These are phyloP conservation scores for Bromus sterilis DNA, from an alignment of 176 grass and related monocot species.

Conservation along the genomic window DNA sequence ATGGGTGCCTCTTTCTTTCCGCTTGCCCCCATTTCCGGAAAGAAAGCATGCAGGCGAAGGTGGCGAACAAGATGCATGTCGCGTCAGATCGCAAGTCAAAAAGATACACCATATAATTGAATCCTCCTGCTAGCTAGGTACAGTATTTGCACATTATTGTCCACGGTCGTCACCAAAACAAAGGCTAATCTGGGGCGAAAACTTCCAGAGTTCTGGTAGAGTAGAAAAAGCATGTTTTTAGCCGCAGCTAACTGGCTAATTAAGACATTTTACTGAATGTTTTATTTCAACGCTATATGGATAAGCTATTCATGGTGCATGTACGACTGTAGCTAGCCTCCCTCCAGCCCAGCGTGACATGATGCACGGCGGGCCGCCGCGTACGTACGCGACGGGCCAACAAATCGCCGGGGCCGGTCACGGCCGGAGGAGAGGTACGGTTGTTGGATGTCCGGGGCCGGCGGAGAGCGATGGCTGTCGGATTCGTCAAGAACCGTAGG, in stretches of 20 bases:
- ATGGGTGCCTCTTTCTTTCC: background rate
- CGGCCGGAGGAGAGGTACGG: background rate
- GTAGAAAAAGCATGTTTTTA: background rate
- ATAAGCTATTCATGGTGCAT: background rate
- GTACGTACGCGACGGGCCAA: background rate
- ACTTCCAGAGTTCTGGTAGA: background rate
- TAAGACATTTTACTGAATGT: too few species aligned
- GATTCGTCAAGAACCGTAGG: conserved; percentile 19
- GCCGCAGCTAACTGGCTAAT: background rate
- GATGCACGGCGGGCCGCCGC: conserved; percentile 17
- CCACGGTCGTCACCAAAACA: background rate
- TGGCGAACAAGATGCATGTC: conserved; percentile 17
- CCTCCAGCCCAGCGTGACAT: background rate
- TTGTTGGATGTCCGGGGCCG: background rate
- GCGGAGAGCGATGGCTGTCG: background rate
- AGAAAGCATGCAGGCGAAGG: background rate
- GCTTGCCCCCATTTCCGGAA: background rate
- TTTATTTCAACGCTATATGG: background rate
- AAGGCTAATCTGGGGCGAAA: background rate
- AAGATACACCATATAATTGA: background rate
- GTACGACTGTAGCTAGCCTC: background rate
- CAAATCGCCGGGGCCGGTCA: background rate
- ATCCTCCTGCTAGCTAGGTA: background rate
- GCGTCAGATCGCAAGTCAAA: conserved; percentile 19
- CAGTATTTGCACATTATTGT: background rate